phyloP scores from a whole-genome alignment of 805 yeast species.

The Lachancea kluyveri region DNA sequence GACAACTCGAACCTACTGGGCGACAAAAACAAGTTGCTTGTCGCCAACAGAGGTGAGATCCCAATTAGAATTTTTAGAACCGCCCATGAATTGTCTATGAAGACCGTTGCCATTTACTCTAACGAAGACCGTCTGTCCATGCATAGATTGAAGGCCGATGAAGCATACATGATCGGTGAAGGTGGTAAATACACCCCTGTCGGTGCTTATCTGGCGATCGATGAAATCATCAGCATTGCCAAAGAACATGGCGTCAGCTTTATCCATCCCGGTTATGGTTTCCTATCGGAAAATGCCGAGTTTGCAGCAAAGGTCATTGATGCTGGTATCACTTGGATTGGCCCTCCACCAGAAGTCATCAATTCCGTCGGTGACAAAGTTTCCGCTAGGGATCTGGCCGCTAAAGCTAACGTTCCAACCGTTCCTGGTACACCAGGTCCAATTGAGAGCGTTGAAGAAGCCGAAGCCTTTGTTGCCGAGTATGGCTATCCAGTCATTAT shows the following conservation, averaged over 20 bases:
- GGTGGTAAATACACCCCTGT: slow-evolving; percentile 91
- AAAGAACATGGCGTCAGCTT: slow-evolving; percentile 69
- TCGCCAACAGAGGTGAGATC: slow-evolving; percentile 81
- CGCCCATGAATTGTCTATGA: slow-evolving; percentile 96
- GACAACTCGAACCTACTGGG: slow-evolving; percentile 33
- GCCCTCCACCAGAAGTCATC: slow-evolving; percentile 82
- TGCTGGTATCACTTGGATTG: slow-evolving; percentile 92
- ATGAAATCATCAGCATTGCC: slow-evolving; percentile 87
- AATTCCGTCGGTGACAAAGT: slow-evolving; percentile 97
- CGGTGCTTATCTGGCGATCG: slow-evolving; percentile 91
- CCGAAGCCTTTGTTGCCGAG: slow-evolving; percentile 67
- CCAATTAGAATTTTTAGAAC: slow-evolving; percentile 90
- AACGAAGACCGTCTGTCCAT: slow-evolving; percentile 92
- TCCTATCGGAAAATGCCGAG: slow-evolving; percentile 84
- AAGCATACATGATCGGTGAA: slow-evolving; percentile 85
- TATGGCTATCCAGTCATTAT: slow-evolving; percentile 95
- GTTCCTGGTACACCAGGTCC: slow-evolving; percentile 99
- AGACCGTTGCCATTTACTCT: slow-evolving; percentile 93
- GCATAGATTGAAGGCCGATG: slow-evolving; percentile 94
- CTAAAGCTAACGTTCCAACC: slow-evolving; percentile 74
- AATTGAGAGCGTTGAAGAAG: slow-evolving; percentile 73
- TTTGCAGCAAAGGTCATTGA: slow-evolving; percentile 88
- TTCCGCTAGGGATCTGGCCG: slow-evolving; percentile 84
- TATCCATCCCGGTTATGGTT: slow-evolving; percentile 93
- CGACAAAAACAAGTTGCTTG: slow-evolving; percentile 52